phyloP scores from a whole-genome alignment of 169 alveolate genomes.

The Cryptosporidium parvum region DNA sequence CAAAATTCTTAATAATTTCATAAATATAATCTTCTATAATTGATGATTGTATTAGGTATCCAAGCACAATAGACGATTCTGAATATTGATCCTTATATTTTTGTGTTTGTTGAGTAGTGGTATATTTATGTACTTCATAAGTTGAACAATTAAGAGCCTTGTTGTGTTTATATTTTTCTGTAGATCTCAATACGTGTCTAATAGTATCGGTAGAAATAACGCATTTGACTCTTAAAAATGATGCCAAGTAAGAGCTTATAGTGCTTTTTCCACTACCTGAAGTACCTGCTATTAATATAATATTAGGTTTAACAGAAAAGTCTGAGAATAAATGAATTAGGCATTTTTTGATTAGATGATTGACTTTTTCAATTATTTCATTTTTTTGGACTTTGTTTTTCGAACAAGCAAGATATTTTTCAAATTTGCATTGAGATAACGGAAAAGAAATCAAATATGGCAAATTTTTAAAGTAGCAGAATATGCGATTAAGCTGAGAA shows the following conservation, averaged over 20 bases:
- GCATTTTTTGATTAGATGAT: not conserved
- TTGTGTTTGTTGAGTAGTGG: not conserved
- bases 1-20: conserved; percentile 79
- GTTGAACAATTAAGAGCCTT: conserved; percentile 53
- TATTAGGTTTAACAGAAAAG: conserved; percentile 76
- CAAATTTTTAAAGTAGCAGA: not conserved
- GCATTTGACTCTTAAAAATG: conserved; percentile 84
- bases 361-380: not conserved
- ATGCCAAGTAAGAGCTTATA: conserved; percentile 82
- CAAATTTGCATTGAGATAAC: not conserved
- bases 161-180: conserved; percentile 17
- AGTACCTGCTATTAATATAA: conserved; percentile 86
- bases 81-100: conserved; percentile 40
- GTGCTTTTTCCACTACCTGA: conserved; percentile 90
- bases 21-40: conserved; percentile 82
- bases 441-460: conserved; percentile 28
- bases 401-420: not conserved
- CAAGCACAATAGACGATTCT: conserved; percentile 81
- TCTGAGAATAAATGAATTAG: conserved; percentile 53
- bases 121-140: conserved; percentile 66
- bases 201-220: conserved; percentile 85
- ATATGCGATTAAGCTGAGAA: not conserved
- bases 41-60: conserved; percentile 83
- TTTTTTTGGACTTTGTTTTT: not conserved
- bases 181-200: conserved; percentile 82